Percentiles rank a stretch among this genome's conserved stretches.
Evolutionary conservation across 176 grass and related monocot genomes (phyloP).

Genomic region (Carex parvula): DNA sequence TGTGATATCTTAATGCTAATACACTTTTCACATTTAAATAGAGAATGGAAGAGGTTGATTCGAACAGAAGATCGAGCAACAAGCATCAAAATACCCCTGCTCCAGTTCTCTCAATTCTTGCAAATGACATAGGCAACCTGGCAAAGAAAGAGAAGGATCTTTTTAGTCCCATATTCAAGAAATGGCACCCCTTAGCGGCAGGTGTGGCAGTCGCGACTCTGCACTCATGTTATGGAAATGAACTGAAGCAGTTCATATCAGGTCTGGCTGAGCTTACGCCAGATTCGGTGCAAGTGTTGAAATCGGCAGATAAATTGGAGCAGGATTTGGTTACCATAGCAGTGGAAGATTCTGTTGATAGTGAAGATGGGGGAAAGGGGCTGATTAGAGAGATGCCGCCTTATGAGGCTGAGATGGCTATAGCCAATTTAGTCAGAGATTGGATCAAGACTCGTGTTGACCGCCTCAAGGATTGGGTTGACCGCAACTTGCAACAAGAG

Average conservation of each 20-base stretch:
- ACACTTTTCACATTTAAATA: slow-evolving; percentile 25
- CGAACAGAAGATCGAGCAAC: slow-evolving; percentile 67
- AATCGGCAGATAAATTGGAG: slow-evolving; percentile 93
- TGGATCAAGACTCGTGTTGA: slow-evolving; percentile 87
- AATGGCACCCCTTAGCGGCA: slow-evolving; percentile 91
- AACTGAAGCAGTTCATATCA: slow-evolving; percentile 89
- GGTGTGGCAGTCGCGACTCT: slow-evolving; percentile 95
- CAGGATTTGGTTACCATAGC: slow-evolving; percentile 94
- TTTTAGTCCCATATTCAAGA: slow-evolving; percentile 87
- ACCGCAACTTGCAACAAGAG: slow-evolving; percentile 94
- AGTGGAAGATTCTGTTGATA: slow-evolving; percentile 97
- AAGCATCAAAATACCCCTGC: slow-evolving; percentile 33
- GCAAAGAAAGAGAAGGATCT: slow-evolving; percentile 94
- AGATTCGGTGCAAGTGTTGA: slow-evolving; percentile 91
- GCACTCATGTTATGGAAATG: slow-evolving; percentile 96
- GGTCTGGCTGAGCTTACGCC: slow-evolving; percentile 70
- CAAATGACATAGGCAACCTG: slow-evolving; percentile 85
- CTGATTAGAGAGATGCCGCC: slow-evolving; percentile 96
- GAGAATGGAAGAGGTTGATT: slow-evolving; percentile 99
- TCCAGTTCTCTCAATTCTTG: slow-evolving; percentile 83
- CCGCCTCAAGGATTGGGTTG: slow-evolving; percentile 91
- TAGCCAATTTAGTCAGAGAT: slow-evolving; percentile 81
- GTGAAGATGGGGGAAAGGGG: slow-evolving; percentile 97
- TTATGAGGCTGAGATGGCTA: slow-evolving; percentile 94
- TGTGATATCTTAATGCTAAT: not conserved